These are phyloP conservation scores for Blastobotrys indianensis DNA, from an alignment of 1,139 yeast species.

Conservation along the genomic window DNA sequence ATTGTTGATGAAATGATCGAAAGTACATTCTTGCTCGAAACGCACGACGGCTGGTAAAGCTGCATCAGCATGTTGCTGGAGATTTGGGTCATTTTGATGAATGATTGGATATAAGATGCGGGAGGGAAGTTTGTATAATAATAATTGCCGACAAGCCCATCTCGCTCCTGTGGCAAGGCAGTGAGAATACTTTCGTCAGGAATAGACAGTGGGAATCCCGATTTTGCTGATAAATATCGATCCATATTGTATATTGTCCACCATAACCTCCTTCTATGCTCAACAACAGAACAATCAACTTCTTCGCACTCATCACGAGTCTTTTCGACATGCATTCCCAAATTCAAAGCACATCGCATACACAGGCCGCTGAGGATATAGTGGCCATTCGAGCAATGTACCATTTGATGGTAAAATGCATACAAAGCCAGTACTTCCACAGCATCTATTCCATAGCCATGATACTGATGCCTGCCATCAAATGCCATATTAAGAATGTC, in stretches of 20 bases:
- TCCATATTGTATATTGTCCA: slow-evolving; percentile 92
- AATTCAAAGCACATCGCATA: slow-evolving; percentile 60
- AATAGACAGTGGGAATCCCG: slow-evolving; percentile 73
- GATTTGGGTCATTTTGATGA: slow-evolving; percentile 75
- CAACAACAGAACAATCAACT: slow-evolving; percentile 29
- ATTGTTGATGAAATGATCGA: slow-evolving; percentile 71
- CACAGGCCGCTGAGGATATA: slow-evolving; percentile 79
- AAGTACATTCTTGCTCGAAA: slow-evolving; percentile 50
- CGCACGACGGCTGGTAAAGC: slow-evolving; percentile 48
- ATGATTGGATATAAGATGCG: slow-evolving; percentile 70
- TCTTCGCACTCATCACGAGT: background rate
- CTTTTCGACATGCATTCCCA: slow-evolving; percentile 58
- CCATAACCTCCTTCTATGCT: slow-evolving; percentile 78
- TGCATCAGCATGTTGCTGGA: slow-evolving; percentile 69
- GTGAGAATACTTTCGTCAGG: slow-evolving; percentile 76
- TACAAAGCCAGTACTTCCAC: slow-evolving; percentile 72
- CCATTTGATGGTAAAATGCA: slow-evolving; percentile 78
- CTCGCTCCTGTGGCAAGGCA: slow-evolving; percentile 58
- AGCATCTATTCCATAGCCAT: slow-evolving; percentile 35
- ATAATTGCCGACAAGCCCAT: slow-evolving; percentile 30
- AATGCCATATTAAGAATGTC: slow-evolving; percentile 18
- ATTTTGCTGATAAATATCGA: slow-evolving; percentile 77
- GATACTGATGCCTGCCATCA: slow-evolving; percentile 19
- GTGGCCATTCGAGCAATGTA: slow-evolving; percentile 78
- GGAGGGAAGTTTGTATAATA: slow-evolving; percentile 62